Percentiles rank a stretch among this genome's conserved stretches.
phyloP scores from a whole-genome alignment of 2,329 filamentous ascomycete species.

The Colletotrichum graminicola region DNA sequence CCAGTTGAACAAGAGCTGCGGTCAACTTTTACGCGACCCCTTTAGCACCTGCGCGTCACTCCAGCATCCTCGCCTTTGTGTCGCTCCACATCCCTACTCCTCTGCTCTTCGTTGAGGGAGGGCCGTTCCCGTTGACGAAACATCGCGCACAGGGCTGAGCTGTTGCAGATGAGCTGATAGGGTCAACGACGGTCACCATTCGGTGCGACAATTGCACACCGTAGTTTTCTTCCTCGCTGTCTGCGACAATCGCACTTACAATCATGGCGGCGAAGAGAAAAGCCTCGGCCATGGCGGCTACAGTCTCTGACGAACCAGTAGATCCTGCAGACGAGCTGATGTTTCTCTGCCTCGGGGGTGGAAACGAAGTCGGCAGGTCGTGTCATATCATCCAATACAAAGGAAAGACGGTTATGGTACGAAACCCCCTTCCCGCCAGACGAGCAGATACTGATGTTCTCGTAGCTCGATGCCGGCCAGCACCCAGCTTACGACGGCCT shows the following conservation, averaged over 20 bases:
- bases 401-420: constrained; percentile 98
- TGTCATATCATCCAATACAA: constrained; percentile 99
- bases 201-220: constrained; percentile 6
- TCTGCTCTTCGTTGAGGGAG: constrained; percentile 3
- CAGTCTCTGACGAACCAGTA: constrained; percentile 79
- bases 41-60: constrained; percentile 33
- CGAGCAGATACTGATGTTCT: not conserved
- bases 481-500: constrained; percentile 97
- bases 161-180: constrained; percentile 28
- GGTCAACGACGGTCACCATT: not conserved
- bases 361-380: constrained; percentile 96
- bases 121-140: not conserved
- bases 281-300: constrained; percentile 76
- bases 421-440: constrained; percentile 18
- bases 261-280: constrained; percentile 95
- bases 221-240: constrained; percentile 10
- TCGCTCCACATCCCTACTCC: constrained; percentile 19
- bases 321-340: constrained; percentile 94
- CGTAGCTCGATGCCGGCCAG: constrained; percentile 93
- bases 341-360: constrained; percentile 93
- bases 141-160: not conserved
- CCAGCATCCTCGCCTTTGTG: constrained; percentile 12
- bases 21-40: constrained; percentile 34
- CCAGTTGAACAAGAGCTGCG: constrained; percentile 5
- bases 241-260: constrained; percentile 21